Base-by-base conservation (phyloP, 1,284 basidiomycete species). In the Papiliotrema terrestris region DNA sequence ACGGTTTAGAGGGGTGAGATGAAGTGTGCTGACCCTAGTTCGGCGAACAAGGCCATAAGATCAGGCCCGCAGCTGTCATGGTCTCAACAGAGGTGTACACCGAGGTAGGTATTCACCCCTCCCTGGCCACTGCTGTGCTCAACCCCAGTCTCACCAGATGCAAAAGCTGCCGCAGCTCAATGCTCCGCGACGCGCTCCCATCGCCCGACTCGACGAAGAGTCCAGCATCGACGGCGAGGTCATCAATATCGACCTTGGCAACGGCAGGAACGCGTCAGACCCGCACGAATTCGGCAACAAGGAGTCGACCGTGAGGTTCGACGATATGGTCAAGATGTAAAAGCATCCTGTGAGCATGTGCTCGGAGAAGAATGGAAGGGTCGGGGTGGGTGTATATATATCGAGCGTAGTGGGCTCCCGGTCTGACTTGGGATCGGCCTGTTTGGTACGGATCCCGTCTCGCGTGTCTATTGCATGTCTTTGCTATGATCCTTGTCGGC, bases 31-130 rank as follows among this genome's bases (percentile, higher is more conserved):
- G 37, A 50, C n/a, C 19, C 9, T 32, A 46, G 44, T 17, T 46
- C 22, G 45, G 22, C 23, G 19, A 22, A 22, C 36, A 23, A 19
- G 19, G 22, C 11, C 19, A 17, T 2, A 44, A 29, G 25, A 15
- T 19, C 19, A 43, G 46, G 25, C 43, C 45, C n/a, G 51, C 51
- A 8, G 29, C 51, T 19, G 51, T 52, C 35, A 52, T 52, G 51
- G 44, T 52, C 37, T 52, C 51, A 9, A 52, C 44, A 3, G 51
- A 52, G 36, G 36, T 46, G 8, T 52, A 46, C 51, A 52, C 36
- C 37, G 51, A 52, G 51, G 45, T 46, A 9, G 26, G 51, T 39
- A 32, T 32, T 5, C 29, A 32, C 29, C 6, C 11, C 29, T 32
- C 6, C 6, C 29, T 6, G 29, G 11, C 39, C 5, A 6, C n/a